Percentiles rank a stretch among this genome's conserved stretches.
Evolutionary conservation across 1,284 basidiomycete species (phyloP).

Genomic region (Phellinidium pouzarii): DNA sequence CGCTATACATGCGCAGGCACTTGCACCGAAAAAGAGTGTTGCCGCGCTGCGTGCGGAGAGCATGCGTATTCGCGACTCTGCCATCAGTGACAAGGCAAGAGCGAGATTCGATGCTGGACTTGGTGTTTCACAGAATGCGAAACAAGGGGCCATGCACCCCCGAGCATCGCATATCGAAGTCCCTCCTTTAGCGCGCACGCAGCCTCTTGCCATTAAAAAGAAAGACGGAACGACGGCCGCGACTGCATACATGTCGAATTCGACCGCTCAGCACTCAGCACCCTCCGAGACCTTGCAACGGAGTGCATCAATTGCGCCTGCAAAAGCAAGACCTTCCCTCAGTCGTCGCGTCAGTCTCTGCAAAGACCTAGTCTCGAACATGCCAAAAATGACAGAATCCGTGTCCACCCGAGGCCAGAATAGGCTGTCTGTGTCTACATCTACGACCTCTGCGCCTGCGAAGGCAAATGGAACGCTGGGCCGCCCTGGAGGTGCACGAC

Average conservation of each 20-base stretch:
- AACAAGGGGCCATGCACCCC: neutral
- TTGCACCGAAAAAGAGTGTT: slow-evolving; percentile 7
- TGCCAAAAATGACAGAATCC: neutral
- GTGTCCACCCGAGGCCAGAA: neutral
- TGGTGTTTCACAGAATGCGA: neutral
- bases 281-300: neutral
- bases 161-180: slow-evolving; percentile 2
- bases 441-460: neutral
- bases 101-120: neutral
- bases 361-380: neutral
- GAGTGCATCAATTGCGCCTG: neutral
- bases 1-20: neutral
- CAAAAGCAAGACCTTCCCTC: neutral
- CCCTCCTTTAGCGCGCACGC: neutral
- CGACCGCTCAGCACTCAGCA: neutral
- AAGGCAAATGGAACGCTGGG: slow-evolving; percentile 1
- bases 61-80: neutral
- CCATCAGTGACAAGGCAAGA: neutral
- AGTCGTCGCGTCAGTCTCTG: neutral
- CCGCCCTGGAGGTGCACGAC: slow-evolving; percentile 10
- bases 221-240: neutral
- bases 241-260: neutral
- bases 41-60: neutral
- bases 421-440: slow-evolving; percentile 3
- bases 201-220: slow-evolving; percentile 3